Base-by-base conservation (phyloP, 2,329 filamentous ascomycete genomes). In the Pseudopyricularia javanii region DNA sequence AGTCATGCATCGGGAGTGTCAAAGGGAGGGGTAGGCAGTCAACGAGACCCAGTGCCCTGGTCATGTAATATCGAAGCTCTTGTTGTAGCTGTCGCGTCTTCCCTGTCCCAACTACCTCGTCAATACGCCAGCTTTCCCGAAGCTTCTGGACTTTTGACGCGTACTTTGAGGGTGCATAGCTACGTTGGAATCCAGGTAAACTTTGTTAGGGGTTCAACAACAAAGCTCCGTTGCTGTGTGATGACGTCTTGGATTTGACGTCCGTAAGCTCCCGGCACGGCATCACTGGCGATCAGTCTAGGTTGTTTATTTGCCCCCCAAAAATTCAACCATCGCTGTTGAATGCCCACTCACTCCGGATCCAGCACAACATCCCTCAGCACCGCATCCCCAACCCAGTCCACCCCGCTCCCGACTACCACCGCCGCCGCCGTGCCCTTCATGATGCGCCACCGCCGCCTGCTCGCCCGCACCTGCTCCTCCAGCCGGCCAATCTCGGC, bases 341-440 rank as follows among this genome's bases (percentile, higher is more conserved):
- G n/a, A n/a, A 15, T 3, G 9, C 40, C 40, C 17, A 5, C 14
- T 37, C 20, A 56, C 57, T 84, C 80, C 11, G 74, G 70, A 61
- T 88, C 88, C 56, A 94, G 72, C 26, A 95, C 88, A 56, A 91
- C 73, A 50, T 80, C 78, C 54, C 79, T 74, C 56, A 95, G 69
- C 55, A 73, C 74, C 51, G 82, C 75, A 66, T 94, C 82, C 40
- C 77, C 72, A 12, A 80, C 82, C 89, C 89, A 95, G 62, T 94
- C 83, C 52, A 93, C 74, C 48, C 89, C 89, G 65, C 88, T 94
- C 3, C 86, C 88, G 5, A 82, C 86, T 48, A 95, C 78, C 53
- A 90, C 76, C 17, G 85, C 88, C 61, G 85, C 86, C n/a, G 86
- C 76, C 43, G 89, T 80, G 24, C 80, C 86, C 69, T 91, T 93